Evolutionary conservation across 495 filamentous ascomycete genomes (phyloP), one percentile per base, ranked within the genome.

Genomic region (Lasiosphaeria miniovina): DNA sequence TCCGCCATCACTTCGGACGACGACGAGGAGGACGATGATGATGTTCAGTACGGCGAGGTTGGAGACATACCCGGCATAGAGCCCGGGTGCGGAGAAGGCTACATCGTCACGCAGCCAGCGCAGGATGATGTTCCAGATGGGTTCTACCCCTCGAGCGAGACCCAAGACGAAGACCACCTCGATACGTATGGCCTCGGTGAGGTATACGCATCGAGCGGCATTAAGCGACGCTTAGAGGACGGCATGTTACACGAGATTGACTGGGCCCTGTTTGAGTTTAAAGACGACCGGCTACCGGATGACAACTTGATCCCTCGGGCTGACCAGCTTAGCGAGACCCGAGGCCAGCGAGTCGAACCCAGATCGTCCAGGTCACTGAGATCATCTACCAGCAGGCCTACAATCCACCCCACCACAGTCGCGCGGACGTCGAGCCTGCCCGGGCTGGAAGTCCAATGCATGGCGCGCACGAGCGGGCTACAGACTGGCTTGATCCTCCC

Each of bases 211-310:
- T 96, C 91, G 2, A 95, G 90, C 15, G 93, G 93, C 8, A 84
- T 96, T 56, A 82, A 90, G 15, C 84, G 94, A 3, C 86, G 86
- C 64, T 79, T 71, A 0, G 57, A 65, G 10, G 77, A 84, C 33
- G 83, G 83, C 6, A 72, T 93, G 11, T 80, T 89, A 12, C 93
- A 98, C 65, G 93, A 98, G 70, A 92, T 98, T 60, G 93, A 98
- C 70, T 98, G 93, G 93, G 92, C 93, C 0, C 75, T 98, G 9
- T 90, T 98, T 60, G 88, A 92, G 67, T 88, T 98, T 53, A 74
- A 87, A 17, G 77, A 86, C 7, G 80, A 85, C 15, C 84, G 93
- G 11, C 76, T 86, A 55, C 88, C 90, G n/a, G 76, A 80, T 0
- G 80, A 83, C 45, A 96, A 96, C 63, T 73, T 83, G 12, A 85